Base-by-base conservation (phyloP, 768 basidiomycete genomes). In the Neoboletus brunneissimus region DNA sequence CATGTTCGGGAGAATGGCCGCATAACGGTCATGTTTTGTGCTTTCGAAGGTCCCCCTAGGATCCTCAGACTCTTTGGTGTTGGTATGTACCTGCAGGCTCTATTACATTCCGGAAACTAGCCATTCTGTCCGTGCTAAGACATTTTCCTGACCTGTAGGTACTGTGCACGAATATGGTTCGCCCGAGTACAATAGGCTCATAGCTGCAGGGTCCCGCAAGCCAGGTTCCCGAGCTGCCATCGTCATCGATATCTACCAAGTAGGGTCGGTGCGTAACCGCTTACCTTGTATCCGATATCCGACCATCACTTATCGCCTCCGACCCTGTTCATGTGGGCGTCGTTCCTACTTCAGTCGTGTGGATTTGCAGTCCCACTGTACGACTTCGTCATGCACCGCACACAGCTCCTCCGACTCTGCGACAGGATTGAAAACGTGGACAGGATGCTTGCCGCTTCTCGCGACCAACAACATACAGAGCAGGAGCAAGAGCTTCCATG, bases 331-430 rank as follows among this genome's bases (percentile, higher is more conserved):
- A 22, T 13, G 5, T 2, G 16, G 23, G 31, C 27, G 12, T n/a
- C 8, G 7, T 29, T 8, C n/a, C 29, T 35, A 25, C 22, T 31
- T n/a, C 64, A 88, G 87, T 86, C 86, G 0, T 89, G 87, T 59
- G 86, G 87, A 20, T 88, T 74, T 57, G 78, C 78, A 5, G 82
- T 89, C 25, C 87, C 87, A 5, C 75, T 81, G 58, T 87, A 82
- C 66, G 74, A 78, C 43, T 88, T 84, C 69, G 73, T 78, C 52
- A 73, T 75, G 27, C 81, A 86, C 52, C 84, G 87, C 32, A 79
- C 76, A 1, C 78, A 75, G 18, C 79, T 84, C 27, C 70, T 75
- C 31, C 74, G 79, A 20, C 72, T 69, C 62, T 66, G 67, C 8
- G 67, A 67, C 8, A 75, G 68, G 59, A 73, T 72, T 44, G 85